Conservation (phyloP, 257 asterid genomes). For the Solanum rostratum region DNA sequence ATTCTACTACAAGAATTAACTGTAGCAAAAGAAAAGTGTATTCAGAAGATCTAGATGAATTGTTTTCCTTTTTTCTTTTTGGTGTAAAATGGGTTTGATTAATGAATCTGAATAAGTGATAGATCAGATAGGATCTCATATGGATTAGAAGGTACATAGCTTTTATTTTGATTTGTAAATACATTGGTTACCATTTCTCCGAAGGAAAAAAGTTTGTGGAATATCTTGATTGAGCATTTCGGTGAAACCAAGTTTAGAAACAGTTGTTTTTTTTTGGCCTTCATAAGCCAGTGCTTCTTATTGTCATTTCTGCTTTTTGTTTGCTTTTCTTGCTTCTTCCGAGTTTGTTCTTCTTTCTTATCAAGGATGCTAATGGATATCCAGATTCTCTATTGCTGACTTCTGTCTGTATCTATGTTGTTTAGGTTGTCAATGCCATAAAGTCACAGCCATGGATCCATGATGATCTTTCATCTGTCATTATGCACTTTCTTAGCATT, state of each 20-base stretch:
- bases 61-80: background rate
- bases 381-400: background rate
- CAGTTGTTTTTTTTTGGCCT: background rate
- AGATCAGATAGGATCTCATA: background rate
- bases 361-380: background rate
- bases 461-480: slow-evolving; percentile 43
- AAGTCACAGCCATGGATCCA: slow-evolving; percentile 67
- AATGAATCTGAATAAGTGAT: background rate
- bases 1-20: background rate
- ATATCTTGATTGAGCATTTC: background rate
- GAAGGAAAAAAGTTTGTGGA: background rate
- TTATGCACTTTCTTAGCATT: slow-evolving; percentile 57
- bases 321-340: background rate
- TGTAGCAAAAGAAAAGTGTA: background rate
- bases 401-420: slow-evolving; percentile 1
- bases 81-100: background rate
- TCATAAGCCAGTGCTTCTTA: slow-evolving; percentile 4
- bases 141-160: background rate
- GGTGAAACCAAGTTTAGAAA: background rate
- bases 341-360: background rate
- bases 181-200: background rate
- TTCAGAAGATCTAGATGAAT: background rate
- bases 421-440: slow-evolving; percentile 68
- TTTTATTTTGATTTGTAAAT: background rate
- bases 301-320: slow-evolving; percentile 2